Conservation (phyloP, 495 filamentous ascomycete genomes). For the Aspergillus sclerotioniger region DNA sequence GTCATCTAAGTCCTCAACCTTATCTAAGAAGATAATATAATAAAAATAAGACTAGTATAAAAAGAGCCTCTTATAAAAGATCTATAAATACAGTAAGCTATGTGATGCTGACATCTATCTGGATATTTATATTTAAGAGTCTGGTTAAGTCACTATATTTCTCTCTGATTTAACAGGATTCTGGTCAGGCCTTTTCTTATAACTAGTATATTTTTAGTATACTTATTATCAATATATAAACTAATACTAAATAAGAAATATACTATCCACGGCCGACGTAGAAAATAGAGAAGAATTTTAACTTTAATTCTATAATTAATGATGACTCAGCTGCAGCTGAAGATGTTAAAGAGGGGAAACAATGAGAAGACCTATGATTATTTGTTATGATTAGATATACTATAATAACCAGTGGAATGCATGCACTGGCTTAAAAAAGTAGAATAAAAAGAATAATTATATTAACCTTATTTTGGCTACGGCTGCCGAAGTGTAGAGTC, state of each 20-base stretch:
- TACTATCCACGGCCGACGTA: not conserved
- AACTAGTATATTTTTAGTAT: not conserved
- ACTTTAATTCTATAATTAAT: too few relatives aligned
- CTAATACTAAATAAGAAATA: not conserved
- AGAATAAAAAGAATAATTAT: too few relatives aligned
- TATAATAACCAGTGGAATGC: too few relatives aligned
- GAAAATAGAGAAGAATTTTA: not conserved
- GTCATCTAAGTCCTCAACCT: not conserved
- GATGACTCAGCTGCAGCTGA: too few relatives aligned
- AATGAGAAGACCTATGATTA: too few relatives aligned
- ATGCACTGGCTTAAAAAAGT: too few relatives aligned
- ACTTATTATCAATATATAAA: not conserved
- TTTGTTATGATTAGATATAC: too few relatives aligned
- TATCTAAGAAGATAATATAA: slow-evolving; percentile 1
- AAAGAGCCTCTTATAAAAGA: slow-evolving; percentile 2
- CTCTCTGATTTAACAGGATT: slow-evolving; percentile 5
- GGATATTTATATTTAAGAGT: slow-evolving; percentile 3
- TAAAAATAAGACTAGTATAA: slow-evolving; percentile 4
- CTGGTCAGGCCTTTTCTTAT: slow-evolving; percentile 5
- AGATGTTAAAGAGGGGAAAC: too few relatives aligned
- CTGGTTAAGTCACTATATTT: slow-evolving; percentile 6
- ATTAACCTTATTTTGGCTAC: too few relatives aligned
- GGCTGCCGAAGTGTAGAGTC: too few relatives aligned
- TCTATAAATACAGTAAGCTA: slow-evolving; percentile 10
- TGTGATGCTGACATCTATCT: slow-evolving; percentile 8